phyloP scores from a whole-genome alignment of 495 filamentous ascomycete species.

The Hypoxylon crocopeplum region DNA sequence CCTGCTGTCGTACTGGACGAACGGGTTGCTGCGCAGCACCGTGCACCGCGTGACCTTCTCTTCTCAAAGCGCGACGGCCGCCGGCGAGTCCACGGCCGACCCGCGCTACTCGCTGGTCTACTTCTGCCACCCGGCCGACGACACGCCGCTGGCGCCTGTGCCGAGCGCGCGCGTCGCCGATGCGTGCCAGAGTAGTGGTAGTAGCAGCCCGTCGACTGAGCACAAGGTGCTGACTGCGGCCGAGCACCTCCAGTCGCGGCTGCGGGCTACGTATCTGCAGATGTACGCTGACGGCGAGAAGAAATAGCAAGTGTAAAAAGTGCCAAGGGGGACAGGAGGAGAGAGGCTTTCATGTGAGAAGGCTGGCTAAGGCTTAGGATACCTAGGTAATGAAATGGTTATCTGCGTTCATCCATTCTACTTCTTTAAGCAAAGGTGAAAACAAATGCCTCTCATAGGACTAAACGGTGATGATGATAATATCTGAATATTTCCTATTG shows the following conservation, averaged over 20 bases:
- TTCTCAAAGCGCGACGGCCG: constrained; percentile 25
- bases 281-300: constrained; percentile 38
- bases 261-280: constrained; percentile 75
- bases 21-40: constrained; percentile 80
- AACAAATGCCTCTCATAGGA: too few relatives aligned
- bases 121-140: constrained; percentile 86
- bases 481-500: too few relatives aligned
- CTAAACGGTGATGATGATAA: too few relatives aligned
- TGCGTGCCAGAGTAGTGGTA: constrained; percentile 26
- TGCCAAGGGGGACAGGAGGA: neutral
- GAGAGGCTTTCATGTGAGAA: neutral
- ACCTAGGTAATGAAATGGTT: neutral
- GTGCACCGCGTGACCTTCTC: constrained; percentile 91
- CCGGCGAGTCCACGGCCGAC: constrained; percentile 59
- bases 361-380: neutral
- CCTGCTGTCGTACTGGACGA: constrained; percentile 89
- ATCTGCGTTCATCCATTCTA: too few relatives aligned
- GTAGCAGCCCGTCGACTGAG: too few relatives aligned
- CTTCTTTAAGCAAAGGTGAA: too few relatives aligned
- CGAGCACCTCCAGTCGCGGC: constrained; percentile 78
- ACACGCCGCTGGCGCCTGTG: constrained; percentile 72
- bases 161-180: constrained; percentile 66
- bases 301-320: constrained; percentile 38
- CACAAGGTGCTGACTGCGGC: constrained; percentile 76
- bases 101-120: constrained; percentile 85